These are phyloP conservation scores for Phaeodactylum tricornutum DNA, from an alignment of 108 stramenopile species.

Conservation along the genomic window DNA sequence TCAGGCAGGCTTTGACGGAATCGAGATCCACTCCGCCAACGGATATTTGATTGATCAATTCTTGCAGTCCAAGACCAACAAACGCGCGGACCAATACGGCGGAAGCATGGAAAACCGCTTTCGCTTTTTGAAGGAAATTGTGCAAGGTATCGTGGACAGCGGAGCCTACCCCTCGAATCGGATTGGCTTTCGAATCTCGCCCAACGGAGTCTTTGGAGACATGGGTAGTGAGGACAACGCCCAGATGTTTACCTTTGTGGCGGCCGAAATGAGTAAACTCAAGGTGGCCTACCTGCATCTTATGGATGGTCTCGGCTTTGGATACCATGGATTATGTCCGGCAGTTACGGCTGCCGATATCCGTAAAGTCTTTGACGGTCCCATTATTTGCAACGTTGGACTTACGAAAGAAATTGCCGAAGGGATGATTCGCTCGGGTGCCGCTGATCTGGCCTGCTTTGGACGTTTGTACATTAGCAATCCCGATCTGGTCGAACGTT, in stretches of 20 bases:
- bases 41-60: slow-evolving; percentile 59
- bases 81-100: slow-evolving; percentile 42
- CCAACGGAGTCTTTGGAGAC: slow-evolving; percentile 52
- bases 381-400: slow-evolving; percentile 56
- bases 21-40: slow-evolving; percentile 50
- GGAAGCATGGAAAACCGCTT: slow-evolving; percentile 58
- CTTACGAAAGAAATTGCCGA: slow-evolving; percentile 48
- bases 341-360: slow-evolving; percentile 26
- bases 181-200: slow-evolving; percentile 60
- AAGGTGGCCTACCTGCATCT: slow-evolving; percentile 49
- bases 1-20: slow-evolving; percentile 49
- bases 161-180: slow-evolving; percentile 41
- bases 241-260: slow-evolving; percentile 32
- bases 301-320: slow-evolving; percentile 69
- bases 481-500: slow-evolving; percentile 67
- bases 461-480: slow-evolving; percentile 70
- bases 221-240: slow-evolving; percentile 58
- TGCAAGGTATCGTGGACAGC: slow-evolving; percentile 37
- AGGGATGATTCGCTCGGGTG: slow-evolving; percentile 44
- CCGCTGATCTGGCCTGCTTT: slow-evolving; percentile 46
- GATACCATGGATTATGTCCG: slow-evolving; percentile 37
- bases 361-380: slow-evolving; percentile 35
- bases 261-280: slow-evolving; percentile 32
- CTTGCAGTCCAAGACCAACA: slow-evolving; percentile 28
- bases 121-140: slow-evolving; percentile 44